Evolutionary conservation across 2,329 filamentous ascomycete species (phyloP).

Genomic region (Colletotrichum sp.): DNA sequence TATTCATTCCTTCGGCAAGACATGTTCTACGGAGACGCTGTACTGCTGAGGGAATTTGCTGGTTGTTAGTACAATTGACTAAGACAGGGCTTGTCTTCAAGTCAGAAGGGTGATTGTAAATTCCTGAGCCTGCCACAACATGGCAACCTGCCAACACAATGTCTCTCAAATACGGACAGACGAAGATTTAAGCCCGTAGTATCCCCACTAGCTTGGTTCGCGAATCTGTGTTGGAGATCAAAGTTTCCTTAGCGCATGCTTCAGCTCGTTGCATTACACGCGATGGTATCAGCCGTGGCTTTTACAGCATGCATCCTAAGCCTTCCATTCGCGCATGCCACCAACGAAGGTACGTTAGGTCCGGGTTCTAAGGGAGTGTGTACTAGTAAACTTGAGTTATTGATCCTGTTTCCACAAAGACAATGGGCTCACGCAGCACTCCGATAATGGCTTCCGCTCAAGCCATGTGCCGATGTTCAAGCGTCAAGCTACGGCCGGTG

Average conservation of each 20-base stretch:
- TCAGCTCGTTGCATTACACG: background rate
- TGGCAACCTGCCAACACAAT: background rate
- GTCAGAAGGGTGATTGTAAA: background rate
- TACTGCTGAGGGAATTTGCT: fast-evolving
- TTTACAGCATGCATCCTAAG: background rate
- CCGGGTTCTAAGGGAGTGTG: fast-evolving
- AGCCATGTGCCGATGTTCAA: background rate
- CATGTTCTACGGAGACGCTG: background rate
- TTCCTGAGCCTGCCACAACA: background rate
- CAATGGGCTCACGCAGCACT: background rate
- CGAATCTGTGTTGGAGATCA: background rate
- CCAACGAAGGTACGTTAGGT: background rate
- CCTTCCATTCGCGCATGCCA: background rate
- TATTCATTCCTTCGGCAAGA: background rate
- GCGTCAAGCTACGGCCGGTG: background rate
- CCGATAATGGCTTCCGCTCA: background rate
- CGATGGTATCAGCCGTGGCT: background rate
- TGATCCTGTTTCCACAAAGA: background rate
- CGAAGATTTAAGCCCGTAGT: background rate
- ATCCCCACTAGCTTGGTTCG: background rate
- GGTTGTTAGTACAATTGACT: background rate
- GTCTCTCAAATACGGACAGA: background rate
- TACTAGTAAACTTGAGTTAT: background rate
- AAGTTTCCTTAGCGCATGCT: background rate
- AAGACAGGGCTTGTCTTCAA: background rate